Evolutionary conservation across 2,329 filamentous ascomycete genomes (phyloP).

Genomic region (Fusarium sp.): DNA sequence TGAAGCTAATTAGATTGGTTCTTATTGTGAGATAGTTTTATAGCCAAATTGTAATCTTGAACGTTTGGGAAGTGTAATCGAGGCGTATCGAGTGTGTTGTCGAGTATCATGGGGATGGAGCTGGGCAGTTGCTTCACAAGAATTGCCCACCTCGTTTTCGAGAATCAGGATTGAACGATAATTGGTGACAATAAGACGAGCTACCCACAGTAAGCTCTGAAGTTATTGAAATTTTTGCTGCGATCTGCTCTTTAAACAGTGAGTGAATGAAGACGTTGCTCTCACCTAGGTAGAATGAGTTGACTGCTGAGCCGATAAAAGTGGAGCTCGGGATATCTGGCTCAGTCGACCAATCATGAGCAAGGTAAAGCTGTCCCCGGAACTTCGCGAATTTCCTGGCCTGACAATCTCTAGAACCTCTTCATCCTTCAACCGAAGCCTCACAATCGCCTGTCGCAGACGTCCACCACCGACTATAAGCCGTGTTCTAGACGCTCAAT

Average conservation of each 20-base stretch:
- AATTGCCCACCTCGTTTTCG: background rate
- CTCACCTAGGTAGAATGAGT: background rate
- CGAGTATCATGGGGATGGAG: background rate
- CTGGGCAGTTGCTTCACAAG: no score
- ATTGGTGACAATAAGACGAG: background rate
- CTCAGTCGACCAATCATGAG: conserved; percentile 51
- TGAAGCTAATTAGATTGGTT: background rate
- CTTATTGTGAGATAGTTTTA: background rate
- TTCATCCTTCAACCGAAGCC: conserved; percentile 50
- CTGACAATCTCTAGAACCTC: conserved; percentile 53
- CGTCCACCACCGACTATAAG: conserved; percentile 48
- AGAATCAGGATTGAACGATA: background rate
- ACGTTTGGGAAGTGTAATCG: background rate
- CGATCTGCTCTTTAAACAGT: background rate
- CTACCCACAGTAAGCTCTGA: no score
- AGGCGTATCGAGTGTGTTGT: background rate
- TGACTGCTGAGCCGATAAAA: conserved; percentile 23
- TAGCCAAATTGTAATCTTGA: background rate
- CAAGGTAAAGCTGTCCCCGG: conserved; percentile 51
- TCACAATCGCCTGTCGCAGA: conserved; percentile 48
- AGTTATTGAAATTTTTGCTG: no score
- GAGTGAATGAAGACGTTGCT: background rate
- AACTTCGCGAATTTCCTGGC: conserved; percentile 56
- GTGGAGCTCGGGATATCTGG: conserved; percentile 41
- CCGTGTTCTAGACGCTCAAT: conserved; percentile 50